Evolutionary conservation across 2,329 filamentous ascomycete species (phyloP), one percentile per base, ranked within the genome.

Genomic region (Ophiognomonia clavigignenti-juglandacearum): DNA sequence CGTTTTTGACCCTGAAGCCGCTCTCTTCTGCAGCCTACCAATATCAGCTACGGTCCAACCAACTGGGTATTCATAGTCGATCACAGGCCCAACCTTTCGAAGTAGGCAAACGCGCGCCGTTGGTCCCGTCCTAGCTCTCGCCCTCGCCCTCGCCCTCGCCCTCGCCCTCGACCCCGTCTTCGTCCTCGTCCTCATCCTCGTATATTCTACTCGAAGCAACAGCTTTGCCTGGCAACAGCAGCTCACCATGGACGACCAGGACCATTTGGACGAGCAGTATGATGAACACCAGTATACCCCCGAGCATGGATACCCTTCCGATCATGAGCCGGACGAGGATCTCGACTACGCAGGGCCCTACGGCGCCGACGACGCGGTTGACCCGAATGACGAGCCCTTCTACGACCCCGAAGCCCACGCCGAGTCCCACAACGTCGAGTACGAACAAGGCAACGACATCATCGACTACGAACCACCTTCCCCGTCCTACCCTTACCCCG

Each of bases 401-500:
- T 47, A 45, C 39, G 49, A 51, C 22, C 24, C 37, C 18, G 41
- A 51, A 6, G 38, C 35, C 23, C 37, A 51, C 19, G 42, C n/a
- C 34, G 35, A 24, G 6, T 23, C 26, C 18, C 34, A 38, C 27
- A 18, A 11, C 4, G 7, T 32, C 32, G 39, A 42, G 18, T 31
- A 20, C 24, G 34, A 49, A 11, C 41, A 29, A 14, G 38, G 31
- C 16, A 39, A 43, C 35, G 36, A 22, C 34, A 42, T 18, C 19
- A 39, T 35, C 16, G 46, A 45, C 29, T 49, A 40, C 19, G 49
- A 51, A 13, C 43, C 43, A 9, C 43, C 43, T 9, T 44, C 34
- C n/a, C 45, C 49, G 9, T 43, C 43, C 6, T 39, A 45, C 34
- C 31, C 41, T 8, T 48, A 51, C 39, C 38, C 46, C n/a, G 50